Evolutionary conservation across 257 asterid species (phyloP).

Genomic region (Paulownia fortunei): DNA sequence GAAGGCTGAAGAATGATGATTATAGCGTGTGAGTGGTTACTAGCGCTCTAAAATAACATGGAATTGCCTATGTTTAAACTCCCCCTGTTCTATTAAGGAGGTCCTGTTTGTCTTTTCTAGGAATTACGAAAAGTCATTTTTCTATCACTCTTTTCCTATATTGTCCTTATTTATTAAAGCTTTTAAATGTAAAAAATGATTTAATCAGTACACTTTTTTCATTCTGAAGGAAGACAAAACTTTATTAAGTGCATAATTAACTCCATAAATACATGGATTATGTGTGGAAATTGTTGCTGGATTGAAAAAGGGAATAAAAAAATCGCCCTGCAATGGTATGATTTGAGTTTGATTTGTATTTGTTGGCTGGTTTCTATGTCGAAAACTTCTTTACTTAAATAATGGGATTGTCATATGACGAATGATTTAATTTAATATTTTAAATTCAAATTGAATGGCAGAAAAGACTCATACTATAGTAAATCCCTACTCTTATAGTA

Average conservation of each 20-base stretch:
- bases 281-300: neutral
- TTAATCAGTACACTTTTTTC: neutral
- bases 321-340: neutral
- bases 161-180: neutral
- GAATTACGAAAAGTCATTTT: neutral
- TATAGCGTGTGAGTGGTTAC: neutral
- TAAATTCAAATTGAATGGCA: neutral
- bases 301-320: neutral
- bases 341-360: neutral
- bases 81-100: neutral
- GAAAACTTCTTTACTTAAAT: neutral
- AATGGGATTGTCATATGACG: neutral
- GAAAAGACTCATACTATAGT: neutral
- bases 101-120: neutral
- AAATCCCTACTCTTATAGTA: too few species aligned
- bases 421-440: neutral
- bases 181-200: neutral
- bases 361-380: neutral
- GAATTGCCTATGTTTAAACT: neutral
- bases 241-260: neutral
- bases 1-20: neutral
- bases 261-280: neutral
- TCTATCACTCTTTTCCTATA: neutral
- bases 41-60: neutral
- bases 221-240: neutral